phyloP scores from a whole-genome alignment of 164 flowering plant species.

The Magnolia officinalis region DNA sequence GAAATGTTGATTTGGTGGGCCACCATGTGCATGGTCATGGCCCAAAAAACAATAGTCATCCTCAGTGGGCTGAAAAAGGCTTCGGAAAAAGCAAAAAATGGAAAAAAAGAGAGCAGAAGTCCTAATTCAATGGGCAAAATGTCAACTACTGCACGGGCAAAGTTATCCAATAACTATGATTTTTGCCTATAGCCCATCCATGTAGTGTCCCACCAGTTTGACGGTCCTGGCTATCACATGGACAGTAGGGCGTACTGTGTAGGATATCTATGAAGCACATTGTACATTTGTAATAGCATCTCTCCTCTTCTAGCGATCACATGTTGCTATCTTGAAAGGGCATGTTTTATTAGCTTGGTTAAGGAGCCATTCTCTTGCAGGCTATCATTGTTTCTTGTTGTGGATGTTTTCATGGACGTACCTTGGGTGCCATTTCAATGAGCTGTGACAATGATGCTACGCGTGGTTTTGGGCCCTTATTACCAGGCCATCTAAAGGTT shows the following conservation, averaged over 20 bases:
- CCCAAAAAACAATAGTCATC: too few relatives aligned
- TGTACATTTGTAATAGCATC: not conserved
- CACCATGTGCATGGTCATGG: too few relatives aligned
- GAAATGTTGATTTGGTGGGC: too few relatives aligned
- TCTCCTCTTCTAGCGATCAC: not conserved
- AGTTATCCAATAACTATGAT: too few relatives aligned
- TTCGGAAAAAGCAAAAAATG: too few relatives aligned
- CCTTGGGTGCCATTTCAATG: constrained; percentile 93
- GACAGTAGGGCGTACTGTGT: not conserved
- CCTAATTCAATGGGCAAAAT: too few relatives aligned
- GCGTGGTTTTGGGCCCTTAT: constrained; percentile 87
- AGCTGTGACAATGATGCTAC: constrained; percentile 99
- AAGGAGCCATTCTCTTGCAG: constrained; percentile 29
- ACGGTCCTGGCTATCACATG: not conserved
- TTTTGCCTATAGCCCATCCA: too few relatives aligned
- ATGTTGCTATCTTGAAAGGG: not conserved
- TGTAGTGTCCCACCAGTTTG: too few relatives aligned
- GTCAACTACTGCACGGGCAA: too few relatives aligned
- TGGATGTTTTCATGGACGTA: constrained; percentile 99
- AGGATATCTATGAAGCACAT: not conserved
- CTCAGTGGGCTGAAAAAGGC: too few relatives aligned
- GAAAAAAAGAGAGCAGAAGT: too few relatives aligned
- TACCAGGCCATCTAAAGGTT: constrained; percentile 88
- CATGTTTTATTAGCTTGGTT: not conserved
- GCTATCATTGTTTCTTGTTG: constrained; percentile 96